Base-by-base conservation (phyloP, 1,139 yeast genomes). In the Blastobotrys arbuscula region DNA sequence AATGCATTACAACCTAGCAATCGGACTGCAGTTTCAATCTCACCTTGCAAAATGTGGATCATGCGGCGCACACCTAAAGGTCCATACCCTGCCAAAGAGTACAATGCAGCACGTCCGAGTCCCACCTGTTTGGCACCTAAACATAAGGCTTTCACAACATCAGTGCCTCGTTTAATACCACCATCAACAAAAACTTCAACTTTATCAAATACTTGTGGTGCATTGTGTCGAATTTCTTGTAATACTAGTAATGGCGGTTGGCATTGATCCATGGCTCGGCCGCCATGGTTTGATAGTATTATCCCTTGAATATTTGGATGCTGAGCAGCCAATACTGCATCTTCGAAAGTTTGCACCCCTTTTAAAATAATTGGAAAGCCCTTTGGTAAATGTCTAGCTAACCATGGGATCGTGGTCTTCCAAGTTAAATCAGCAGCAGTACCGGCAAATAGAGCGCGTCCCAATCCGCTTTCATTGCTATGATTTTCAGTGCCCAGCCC, bases 71-170 rank as follows among this genome's bases (percentile, higher is more conserved):
- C 80, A 20, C 81, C 81, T 6, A 63, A 66, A 46, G 72, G 75
- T 8, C 81, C 81, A 53, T 76, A 76, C 2, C 75, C 71, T 7
- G 78, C 70, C 57, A 74, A 69, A n/a, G 76, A 73, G 54, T 71
- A 75, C 44, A 74, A 62, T 52, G 75, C 76, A 1, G 79, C 73
- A 51, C 80, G 63, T 10, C 80, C 80, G 24, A 77, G 60, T 3
- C 81, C 81, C 12, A 77, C 78, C 12, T 77, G 81, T 45, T 69
- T 75, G n/a, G 81, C 81, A 3, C 82, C 82, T 12, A 77, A 67
- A 47, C 81, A 77, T 15, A 77, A 59, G 0, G 81, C 81, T 54
- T 77, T 77, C 48, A 77, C 59, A 2, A 77, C 68, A 58, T 77
- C 82, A 12, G 78, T 73, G 8, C 80, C 82, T 54, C 81, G 66